phyloP scores from a whole-genome alignment of 2,329 filamentous ascomycete species.

The Pseudogymnoascus sp. region DNA sequence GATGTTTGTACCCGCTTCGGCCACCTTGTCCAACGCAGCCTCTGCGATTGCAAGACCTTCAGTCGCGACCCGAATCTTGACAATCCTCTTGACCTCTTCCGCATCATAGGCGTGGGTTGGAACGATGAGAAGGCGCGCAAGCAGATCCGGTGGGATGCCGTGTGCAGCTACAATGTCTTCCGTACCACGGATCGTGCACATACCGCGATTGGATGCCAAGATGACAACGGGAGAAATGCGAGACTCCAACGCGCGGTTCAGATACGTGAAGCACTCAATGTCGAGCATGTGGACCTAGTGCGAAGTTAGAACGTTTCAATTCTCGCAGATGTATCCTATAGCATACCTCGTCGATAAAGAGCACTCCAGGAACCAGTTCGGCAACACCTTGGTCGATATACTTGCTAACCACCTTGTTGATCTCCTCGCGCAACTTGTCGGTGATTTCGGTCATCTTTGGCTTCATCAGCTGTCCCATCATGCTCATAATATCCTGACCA shows the following conservation, averaged over 20 bases:
- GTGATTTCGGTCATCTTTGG: constrained; percentile 99
- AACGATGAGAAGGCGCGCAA: constrained; percentile 90
- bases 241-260: constrained; percentile 95
- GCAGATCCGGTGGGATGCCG: constrained; percentile 87
- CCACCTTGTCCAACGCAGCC: constrained; percentile 78
- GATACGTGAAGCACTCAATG: constrained; percentile 97
- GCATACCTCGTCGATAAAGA: constrained; percentile 94
- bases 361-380: constrained; percentile 92
- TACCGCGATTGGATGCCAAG: constrained; percentile 91
- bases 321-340: constrained; percentile 4
- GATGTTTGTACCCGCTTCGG: constrained; percentile 79
- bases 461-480: constrained; percentile 99
- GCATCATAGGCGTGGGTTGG: constrained; percentile 85
- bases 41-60: constrained; percentile 76
- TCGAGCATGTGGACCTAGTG: constrained; percentile 95
- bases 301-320: neutral
- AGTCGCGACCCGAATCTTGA: constrained; percentile 74
- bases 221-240: constrained; percentile 95
- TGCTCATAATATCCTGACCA: constrained; percentile 99
- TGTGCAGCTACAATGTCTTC: constrained; percentile 78
- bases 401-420: constrained; percentile 98
- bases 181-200: constrained; percentile 86
- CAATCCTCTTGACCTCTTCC: constrained; percentile 88
- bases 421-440: constrained; percentile 89
- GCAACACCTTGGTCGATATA: constrained; percentile 98